phyloP scores from a whole-genome alignment of 768 basidiomycete genomes.

The Tricholoma sp. region DNA sequence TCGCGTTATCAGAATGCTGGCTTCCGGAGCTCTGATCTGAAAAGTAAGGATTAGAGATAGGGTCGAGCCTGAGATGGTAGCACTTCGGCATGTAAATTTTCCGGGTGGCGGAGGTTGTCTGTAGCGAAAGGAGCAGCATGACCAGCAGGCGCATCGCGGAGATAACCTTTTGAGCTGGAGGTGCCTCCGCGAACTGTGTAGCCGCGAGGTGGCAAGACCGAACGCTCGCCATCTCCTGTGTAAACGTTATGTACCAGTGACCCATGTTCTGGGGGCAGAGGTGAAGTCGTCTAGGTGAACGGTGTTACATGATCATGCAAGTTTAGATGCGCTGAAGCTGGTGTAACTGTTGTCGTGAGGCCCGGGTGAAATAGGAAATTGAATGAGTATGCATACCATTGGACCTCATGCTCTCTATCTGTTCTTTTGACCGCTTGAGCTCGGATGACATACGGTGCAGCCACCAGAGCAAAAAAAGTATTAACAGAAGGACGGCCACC shows the following conservation, averaged over 20 bases:
- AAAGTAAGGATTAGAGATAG: too few relatives aligned
- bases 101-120: too few relatives aligned
- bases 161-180: too few relatives aligned
- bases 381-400: background rate
- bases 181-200: too few relatives aligned
- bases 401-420: background rate
- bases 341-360: background rate
- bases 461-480: background rate
- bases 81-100: too few relatives aligned
- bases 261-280: background rate
- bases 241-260: background rate
- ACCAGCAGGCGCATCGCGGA: too few relatives aligned
- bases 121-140: too few relatives aligned
- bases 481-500: background rate
- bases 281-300: background rate
- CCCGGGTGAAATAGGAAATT: background rate
- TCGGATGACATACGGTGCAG: background rate
- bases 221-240: background rate
- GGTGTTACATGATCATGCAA: background rate
- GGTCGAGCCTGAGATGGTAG: too few relatives aligned
- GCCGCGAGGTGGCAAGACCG: background rate
- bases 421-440: background rate
- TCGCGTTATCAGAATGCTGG: too few relatives aligned
- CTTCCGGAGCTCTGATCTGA: too few relatives aligned
- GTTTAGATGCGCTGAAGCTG: background rate